Evolutionary conservation across 768 basidiomycete genomes (phyloP).

Genomic region (Tulasnella sp.): DNA sequence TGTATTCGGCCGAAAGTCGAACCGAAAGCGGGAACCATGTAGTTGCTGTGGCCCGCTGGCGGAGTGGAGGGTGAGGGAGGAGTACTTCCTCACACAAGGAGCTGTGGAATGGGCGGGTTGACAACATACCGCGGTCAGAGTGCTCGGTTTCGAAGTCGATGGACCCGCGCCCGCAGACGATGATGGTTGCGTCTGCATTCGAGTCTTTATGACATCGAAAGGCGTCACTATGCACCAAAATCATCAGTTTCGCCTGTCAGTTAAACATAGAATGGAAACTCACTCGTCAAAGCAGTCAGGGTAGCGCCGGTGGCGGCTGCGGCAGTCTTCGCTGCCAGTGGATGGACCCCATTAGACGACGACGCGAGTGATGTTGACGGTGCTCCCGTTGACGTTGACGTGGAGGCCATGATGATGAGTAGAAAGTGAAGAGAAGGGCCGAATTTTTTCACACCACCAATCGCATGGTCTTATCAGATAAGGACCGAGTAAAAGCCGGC

Average conservation of each 20-base stretch:
- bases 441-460: neutral
- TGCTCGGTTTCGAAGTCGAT: slow-evolving; percentile 13
- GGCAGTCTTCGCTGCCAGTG: slow-evolving; percentile 66
- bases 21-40: neutral
- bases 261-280: slow-evolving; percentile 24
- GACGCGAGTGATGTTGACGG: neutral
- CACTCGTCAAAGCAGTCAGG: slow-evolving; percentile 75
- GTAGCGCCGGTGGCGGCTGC: slow-evolving; percentile 73
- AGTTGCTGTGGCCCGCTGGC: slow-evolving; percentile 26
- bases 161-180: slow-evolving; percentile 15
- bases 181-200: slow-evolving; percentile 81
- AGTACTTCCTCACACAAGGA: slow-evolving; percentile 10
- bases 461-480: neutral
- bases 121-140: slow-evolving; percentile 19
- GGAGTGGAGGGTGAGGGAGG: neutral
- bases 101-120: neutral
- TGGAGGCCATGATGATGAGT: neutral
- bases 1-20: slow-evolving; percentile 5
- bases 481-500: too few species aligned
- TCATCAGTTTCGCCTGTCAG: neutral
- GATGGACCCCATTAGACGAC: slow-evolving; percentile 41
- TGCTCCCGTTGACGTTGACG: neutral
- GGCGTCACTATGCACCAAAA: slow-evolving; percentile 73
- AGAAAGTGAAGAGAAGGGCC: neutral
- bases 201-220: slow-evolving; percentile 95